Evolutionary conservation across 75 land plant species (phyloP).

Genomic region (Picea glauca): DNA sequence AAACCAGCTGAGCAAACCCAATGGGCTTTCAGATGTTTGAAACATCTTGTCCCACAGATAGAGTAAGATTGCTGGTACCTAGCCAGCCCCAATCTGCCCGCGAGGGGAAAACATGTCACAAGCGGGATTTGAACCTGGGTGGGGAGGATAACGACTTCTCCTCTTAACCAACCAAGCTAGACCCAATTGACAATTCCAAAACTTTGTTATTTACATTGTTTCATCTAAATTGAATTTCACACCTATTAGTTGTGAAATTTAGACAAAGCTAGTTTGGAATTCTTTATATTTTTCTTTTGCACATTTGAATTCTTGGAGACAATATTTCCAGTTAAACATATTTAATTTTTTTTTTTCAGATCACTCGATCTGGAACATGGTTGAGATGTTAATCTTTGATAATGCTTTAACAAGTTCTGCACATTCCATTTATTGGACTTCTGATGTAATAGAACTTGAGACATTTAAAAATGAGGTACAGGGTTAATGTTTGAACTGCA

Average conservation of each 20-base stretch:
- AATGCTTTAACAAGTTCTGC: not conserved
- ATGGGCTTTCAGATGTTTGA: no score
- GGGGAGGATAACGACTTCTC: no score
- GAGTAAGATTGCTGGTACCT: no score
- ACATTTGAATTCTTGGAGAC: not conserved
- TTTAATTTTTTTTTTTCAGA: not conserved
- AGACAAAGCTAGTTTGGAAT: not conserved
- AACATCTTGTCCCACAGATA: no score
- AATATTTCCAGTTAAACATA: not conserved
- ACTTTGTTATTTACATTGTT: not conserved
- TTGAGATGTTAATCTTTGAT: slow-evolving; percentile 2
- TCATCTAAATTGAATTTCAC: not conserved
- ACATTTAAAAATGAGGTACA: not conserved
- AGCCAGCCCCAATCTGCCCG: no score
- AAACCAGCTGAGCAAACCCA: no score
- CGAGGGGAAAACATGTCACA: no score
- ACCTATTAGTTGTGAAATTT: not conserved
- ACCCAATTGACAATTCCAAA: no score
- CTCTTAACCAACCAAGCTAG: no score
- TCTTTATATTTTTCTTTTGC: not conserved
- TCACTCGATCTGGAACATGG: not conserved
- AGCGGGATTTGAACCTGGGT: no score
- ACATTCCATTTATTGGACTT: not conserved
- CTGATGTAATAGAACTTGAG: not conserved
- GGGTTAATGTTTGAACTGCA: not conserved